These are phyloP conservation scores for Grifola frondosa DNA, from an alignment of 1,284 basidiomycete species.

Conservation along the genomic window DNA sequence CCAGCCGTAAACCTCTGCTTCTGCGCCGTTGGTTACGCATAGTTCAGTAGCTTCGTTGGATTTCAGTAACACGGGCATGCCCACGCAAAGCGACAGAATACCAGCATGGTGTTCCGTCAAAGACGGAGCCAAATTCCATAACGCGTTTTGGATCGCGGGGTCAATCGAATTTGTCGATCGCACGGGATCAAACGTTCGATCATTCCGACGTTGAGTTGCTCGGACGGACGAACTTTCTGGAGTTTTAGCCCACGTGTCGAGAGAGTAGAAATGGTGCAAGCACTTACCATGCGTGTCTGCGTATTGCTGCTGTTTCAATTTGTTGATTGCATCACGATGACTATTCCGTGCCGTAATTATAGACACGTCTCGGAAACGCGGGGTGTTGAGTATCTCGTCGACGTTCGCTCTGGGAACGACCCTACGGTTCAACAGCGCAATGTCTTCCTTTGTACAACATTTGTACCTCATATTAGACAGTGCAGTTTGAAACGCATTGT, in stretches of 20 bases:
- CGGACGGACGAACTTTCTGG: not conserved
- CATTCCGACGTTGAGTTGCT: not conserved
- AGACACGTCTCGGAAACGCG: slow-evolving; percentile 26
- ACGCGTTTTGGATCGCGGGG: slow-evolving; percentile 16
- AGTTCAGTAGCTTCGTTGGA: slow-evolving; percentile 37
- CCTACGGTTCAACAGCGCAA: slow-evolving; percentile 28
- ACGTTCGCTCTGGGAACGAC: slow-evolving; percentile 10
- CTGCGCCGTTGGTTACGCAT: slow-evolving; percentile 41
- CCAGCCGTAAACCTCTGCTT: slow-evolving; percentile 34
- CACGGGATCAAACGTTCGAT: not conserved
- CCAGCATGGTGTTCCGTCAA: slow-evolving; percentile 27
- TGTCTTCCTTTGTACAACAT: slow-evolving; percentile 37
- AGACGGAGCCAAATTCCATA: slow-evolving; percentile 27
- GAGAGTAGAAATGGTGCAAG: slow-evolving; percentile 26
- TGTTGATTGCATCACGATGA: slow-evolving; percentile 33
- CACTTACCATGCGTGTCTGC: slow-evolving; percentile 25
- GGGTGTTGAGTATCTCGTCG: not conserved
- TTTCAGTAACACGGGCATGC: slow-evolving; percentile 39
- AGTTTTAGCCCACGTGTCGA: slow-evolving; percentile 16
- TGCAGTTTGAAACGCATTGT: slow-evolving; percentile 27
- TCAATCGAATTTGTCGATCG: slow-evolving; percentile 4
- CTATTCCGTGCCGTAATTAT: slow-evolving; percentile 32
- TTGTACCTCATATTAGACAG: too few relatives aligned
- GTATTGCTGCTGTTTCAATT: slow-evolving; percentile 25
- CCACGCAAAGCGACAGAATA: slow-evolving; percentile 33